Percentiles rank a stretch among this genome's conserved stretches.
phyloP scores from a whole-genome alignment of 2,329 filamentous ascomycete genomes.

The Venturia oleaginea region DNA sequence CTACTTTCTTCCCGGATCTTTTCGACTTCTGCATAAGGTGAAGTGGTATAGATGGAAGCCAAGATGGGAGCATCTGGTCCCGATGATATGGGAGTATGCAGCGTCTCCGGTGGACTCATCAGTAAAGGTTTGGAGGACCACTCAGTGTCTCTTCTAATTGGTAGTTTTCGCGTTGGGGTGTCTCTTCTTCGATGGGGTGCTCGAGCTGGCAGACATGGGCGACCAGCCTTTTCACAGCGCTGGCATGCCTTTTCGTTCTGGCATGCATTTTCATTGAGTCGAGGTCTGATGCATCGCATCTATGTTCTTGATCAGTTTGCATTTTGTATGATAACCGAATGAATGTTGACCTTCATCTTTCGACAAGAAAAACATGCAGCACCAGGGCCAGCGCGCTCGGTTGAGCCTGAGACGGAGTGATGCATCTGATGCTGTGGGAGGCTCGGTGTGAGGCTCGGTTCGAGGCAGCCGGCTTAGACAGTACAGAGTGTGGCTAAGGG shows the following conservation, averaged over 20 bases:
- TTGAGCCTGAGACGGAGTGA: background rate
- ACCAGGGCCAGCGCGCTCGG: background rate
- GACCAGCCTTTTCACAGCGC: background rate
- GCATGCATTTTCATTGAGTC: background rate
- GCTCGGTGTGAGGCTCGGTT: background rate
- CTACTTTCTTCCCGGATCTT: background rate
- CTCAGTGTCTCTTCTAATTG: background rate
- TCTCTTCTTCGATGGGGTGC: background rate
- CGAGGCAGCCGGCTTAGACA: constrained; percentile 2
- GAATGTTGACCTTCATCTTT: background rate
- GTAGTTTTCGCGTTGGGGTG: background rate
- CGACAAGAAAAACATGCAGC: background rate
- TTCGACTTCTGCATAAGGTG: background rate
- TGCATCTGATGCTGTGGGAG: background rate
- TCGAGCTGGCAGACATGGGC: background rate
- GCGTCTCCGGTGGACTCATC: constrained; percentile 2
- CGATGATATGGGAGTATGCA: background rate
- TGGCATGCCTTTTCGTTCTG: constrained; percentile 2
- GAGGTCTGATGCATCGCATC: constrained; percentile 5
- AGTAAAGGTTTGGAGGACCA: constrained; percentile 2
- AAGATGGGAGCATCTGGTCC: background rate
- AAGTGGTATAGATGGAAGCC: constrained; percentile 1
- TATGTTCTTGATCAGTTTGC: background rate
- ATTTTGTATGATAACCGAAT: background rate
- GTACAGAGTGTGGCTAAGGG: background rate